Evolutionary conservation across 2,329 filamentous ascomycete species (phyloP).

Genomic region (Penicillium sp.): DNA sequence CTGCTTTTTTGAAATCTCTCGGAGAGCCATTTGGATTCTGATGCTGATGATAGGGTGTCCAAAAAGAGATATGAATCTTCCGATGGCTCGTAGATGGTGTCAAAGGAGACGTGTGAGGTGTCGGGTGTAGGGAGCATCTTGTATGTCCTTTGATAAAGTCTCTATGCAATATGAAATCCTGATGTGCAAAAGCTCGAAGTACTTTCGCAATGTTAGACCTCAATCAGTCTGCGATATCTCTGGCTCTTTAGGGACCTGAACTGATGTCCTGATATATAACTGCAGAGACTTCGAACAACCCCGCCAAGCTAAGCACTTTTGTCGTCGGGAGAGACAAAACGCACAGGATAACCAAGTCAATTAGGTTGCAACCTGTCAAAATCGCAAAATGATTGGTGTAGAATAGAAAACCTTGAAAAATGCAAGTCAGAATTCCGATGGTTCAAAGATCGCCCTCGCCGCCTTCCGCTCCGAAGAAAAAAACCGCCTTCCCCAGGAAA

Average conservation of each 20-base stretch:
- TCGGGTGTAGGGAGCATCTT: constrained; percentile 89
- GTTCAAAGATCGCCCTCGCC: constrained; percentile 15
- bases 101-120: constrained; percentile 86
- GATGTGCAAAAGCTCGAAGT: neutral
- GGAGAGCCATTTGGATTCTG: constrained; percentile 70
- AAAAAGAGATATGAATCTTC: constrained; percentile 95
- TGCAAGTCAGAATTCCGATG: neutral
- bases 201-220: neutral
- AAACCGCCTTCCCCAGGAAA: constrained; percentile 11
- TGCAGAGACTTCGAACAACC: neutral
- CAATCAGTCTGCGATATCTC: neutral
- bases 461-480: constrained; percentile 18
- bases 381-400: neutral
- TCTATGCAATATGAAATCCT: neutral
- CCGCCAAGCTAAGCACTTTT: neutral
- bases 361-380: neutral
- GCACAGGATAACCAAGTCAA: neutral
- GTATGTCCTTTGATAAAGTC: neutral
- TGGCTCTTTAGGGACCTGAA: neutral
- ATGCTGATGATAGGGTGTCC: constrained; percentile 76
- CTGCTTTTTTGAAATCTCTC: constrained; percentile 55
- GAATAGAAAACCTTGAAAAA: neutral
- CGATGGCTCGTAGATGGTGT: constrained; percentile 88
- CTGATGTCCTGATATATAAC: neutral
- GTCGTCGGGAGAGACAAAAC: neutral